Base-by-base conservation (phyloP, 305 asterid species). In the Fraxinus floribunda region DNA sequence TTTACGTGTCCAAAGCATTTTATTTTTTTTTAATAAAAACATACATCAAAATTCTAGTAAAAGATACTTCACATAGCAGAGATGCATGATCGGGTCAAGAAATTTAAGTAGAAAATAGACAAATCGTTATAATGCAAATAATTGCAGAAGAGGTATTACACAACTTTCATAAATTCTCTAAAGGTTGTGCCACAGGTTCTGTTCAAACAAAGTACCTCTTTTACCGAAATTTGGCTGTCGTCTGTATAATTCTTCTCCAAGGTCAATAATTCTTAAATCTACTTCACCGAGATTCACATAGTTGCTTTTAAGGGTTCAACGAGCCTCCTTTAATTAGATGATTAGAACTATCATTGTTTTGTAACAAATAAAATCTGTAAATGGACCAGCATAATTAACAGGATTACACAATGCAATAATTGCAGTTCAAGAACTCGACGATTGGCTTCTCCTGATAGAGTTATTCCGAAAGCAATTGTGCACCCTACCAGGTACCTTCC, bases 401-500 rank as follows among this genome's bases (percentile, higher is more conserved):
- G 34, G 73, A 64, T 64, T 64, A 64, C n/a, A 64, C 29, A 20
- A 57, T 9, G 35, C 35, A 64, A 24, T 24, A 64, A 24, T 64
- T 7, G 73, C 32, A 9, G 73, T 20, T 64, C 35, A 64, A 64
- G 34, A 24, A 20, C 73, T 64, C 34, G 1, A 64, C 32, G 6
- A 64, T 22, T 64, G 73, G 73, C 35, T 64, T 64, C 73, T 24
- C 73, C 3, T 64, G 73, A 64, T 64, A 64, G 35, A 64, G 35
- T 64, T 64, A 64, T 24, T 8, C 16, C 3, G n/a, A 18, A 64
- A 24, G n/a, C 9, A 64, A 22, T 64, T 64, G 26, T 22, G 72
- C 10, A 57, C 66, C 66, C 66, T 57, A 57, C 68, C 68, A 57
- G 11, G 68, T 57, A n/a, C 29, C 68, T 85, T 80, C 80, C 29